These are phyloP conservation scores for Ogataea hybrid DNA, from an alignment of 1,139 yeast genomes.

Conservation along the genomic window DNA sequence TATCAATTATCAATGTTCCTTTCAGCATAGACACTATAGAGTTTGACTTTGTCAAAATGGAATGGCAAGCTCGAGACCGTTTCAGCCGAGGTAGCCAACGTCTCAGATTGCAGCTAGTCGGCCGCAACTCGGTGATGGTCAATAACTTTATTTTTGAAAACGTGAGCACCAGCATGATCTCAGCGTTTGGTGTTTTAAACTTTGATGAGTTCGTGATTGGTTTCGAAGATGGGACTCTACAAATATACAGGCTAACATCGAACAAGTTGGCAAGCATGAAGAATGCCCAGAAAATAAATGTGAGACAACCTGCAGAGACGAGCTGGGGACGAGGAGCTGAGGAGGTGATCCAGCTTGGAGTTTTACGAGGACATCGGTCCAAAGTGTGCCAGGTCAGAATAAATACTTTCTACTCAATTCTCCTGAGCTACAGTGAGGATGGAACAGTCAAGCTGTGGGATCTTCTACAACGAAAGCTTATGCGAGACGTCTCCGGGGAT, in stretches of 20 bases:
- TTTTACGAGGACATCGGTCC: constrained; percentile 54
- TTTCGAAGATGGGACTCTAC: constrained; percentile 26
- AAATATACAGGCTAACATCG: constrained; percentile 18
- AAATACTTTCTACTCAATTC: constrained; percentile 50
- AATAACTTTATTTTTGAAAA: constrained; percentile 42
- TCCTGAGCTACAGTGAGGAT: constrained; percentile 48
- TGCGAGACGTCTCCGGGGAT: constrained; percentile 39
- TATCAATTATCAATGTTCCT: constrained; percentile 39
- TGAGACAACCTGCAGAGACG: neutral
- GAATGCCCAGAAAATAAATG: constrained; percentile 16
- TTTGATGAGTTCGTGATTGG: constrained; percentile 26
- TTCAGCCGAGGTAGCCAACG: constrained; percentile 37
- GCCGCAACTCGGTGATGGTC: constrained; percentile 36
- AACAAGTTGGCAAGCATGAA: constrained; percentile 11
- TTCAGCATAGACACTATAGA: constrained; percentile 39
- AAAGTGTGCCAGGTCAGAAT: constrained; percentile 42
- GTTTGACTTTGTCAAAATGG: constrained; percentile 31
- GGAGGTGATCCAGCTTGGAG: constrained; percentile 42
- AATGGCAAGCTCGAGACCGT: constrained; percentile 36
- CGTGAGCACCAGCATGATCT: constrained; percentile 32
- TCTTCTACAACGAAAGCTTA: constrained; percentile 45
- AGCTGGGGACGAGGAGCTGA: constrained; percentile 20
- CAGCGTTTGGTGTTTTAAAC: constrained; percentile 24
- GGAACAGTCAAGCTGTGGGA: constrained; percentile 64
- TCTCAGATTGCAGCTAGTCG: constrained; percentile 33